These are phyloP conservation scores for Metarhizium brunneum DNA, from an alignment of 2,329 filamentous ascomycete species.

Conservation along the genomic window DNA sequence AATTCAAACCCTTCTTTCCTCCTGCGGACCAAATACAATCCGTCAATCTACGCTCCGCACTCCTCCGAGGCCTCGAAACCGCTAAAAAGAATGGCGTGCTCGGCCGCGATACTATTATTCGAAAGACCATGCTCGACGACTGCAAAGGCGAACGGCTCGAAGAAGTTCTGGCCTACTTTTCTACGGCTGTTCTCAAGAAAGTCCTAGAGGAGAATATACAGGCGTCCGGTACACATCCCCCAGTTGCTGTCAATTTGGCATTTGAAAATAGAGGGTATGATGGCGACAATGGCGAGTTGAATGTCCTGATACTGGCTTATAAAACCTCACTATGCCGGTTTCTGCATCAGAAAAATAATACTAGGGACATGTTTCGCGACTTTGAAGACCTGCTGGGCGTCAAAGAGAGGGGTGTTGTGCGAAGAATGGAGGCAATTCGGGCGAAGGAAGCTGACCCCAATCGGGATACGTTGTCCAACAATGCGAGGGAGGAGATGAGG, in stretches of 20 bases:
- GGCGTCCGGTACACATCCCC: constrained; percentile 29
- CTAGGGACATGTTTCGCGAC: constrained; percentile 48
- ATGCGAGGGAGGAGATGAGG: constrained; percentile 41
- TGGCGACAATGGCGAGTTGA: constrained; percentile 44
- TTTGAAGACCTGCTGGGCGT: constrained; percentile 55
- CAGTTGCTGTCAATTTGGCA: constrained; percentile 45
- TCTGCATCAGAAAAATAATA: constrained; percentile 50
- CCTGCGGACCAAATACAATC: constrained; percentile 85
- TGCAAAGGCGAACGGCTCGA: constrained; percentile 87
- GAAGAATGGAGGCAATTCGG: constrained; percentile 39
- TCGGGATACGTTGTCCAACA: constrained; percentile 27
- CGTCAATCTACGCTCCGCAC: constrained; percentile 74
- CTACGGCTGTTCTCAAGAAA: constrained; percentile 71
- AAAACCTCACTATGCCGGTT: constrained; percentile 53
- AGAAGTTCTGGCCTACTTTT: constrained; percentile 77
- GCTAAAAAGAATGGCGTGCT: constrained; percentile 81
- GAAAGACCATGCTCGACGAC: constrained; percentile 95
- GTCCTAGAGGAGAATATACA: constrained; percentile 37
- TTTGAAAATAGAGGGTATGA: constrained; percentile 50
- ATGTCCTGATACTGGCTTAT: constrained; percentile 64
- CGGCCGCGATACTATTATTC: constrained; percentile 68
- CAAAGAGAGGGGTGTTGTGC: constrained; percentile 51
- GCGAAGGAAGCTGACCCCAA: constrained; percentile 16
- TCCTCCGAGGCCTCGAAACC: constrained; percentile 73
- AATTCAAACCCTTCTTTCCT: constrained; percentile 84